phyloP scores from a whole-genome alignment of 225 moss, liverwort and hornwort species.

The Bryoerythrophyllum caledonicum region DNA sequence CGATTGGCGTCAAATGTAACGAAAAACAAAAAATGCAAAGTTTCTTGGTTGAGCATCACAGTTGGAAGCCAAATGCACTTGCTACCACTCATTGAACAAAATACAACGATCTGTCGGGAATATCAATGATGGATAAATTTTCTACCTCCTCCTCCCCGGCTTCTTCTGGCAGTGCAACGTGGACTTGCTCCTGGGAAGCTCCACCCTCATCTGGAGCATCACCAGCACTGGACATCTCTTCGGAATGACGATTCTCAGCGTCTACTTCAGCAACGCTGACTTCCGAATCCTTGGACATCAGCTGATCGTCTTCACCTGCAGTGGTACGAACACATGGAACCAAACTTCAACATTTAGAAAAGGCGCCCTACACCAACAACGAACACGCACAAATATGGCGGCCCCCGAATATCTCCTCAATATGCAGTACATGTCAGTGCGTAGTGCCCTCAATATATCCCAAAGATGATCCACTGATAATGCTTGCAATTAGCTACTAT shows the following conservation, averaged over 20 bases:
- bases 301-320: slow-evolving; percentile 46
- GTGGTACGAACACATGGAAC: slow-evolving; percentile 6
- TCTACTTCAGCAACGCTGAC: slow-evolving; percentile 37
- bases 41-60: background rate
- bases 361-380: background rate
- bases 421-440: slow-evolving; percentile 7
- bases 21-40: background rate
- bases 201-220: slow-evolving; percentile 46
- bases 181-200: slow-evolving; percentile 40
- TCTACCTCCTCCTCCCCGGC: slow-evolving; percentile 54
- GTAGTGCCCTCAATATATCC: background rate
- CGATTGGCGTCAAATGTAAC: background rate
- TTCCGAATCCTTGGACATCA: slow-evolving; percentile 35
- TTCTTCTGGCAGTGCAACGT: slow-evolving; percentile 46
- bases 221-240: slow-evolving; percentile 35
- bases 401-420: background rate
- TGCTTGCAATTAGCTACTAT: background rate
- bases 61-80: background rate
- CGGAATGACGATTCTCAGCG: slow-evolving; percentile 42
- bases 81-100: background rate
- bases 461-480: slow-evolving; percentile 7
- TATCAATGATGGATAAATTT: background rate
- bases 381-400: background rate
- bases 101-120: background rate
- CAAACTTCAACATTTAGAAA: slow-evolving; percentile 11